A percentile compares a stretch with the other conserved stretches of the same genome.
These are phyloP conservation scores for Phaeotremella skinneri DNA, from an alignment of 768 basidiomycete species.

Conservation along the genomic window DNA sequence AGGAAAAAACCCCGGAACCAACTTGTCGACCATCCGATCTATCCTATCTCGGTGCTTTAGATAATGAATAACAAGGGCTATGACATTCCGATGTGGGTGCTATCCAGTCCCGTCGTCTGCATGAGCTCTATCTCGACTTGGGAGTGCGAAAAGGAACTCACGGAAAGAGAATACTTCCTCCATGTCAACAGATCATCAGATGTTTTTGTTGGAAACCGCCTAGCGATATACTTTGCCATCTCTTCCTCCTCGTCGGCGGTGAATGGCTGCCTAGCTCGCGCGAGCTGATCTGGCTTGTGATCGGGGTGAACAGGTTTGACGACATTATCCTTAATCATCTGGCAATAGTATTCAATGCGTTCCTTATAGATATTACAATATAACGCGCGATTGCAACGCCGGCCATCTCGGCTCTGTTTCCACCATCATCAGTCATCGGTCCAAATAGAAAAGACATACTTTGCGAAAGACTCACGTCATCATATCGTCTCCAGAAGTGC, in stretches of 20 bases:
- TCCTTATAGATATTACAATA: background rate
- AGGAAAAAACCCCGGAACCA: background rate
- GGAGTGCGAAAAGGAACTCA: background rate
- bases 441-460: background rate
- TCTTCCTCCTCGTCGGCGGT: constrained; percentile 1
- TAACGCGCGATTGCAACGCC: background rate
- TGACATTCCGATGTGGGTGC: constrained; percentile 9
- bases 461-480: background rate
- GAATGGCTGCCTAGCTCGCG: background rate
- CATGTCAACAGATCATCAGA: constrained; percentile 2
- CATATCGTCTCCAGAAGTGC: background rate
- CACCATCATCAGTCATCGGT: background rate
- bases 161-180: constrained; percentile 3
- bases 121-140: no score
- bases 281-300: background rate
- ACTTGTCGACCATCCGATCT: constrained; percentile 1
- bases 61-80: constrained; percentile 17
- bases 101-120: background rate
- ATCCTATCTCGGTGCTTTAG: constrained; percentile 10
- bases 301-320: constrained; percentile 4
- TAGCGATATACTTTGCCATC: background rate
- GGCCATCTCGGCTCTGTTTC: background rate
- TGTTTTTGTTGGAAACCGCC: background rate
- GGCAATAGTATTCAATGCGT: constrained; percentile 8
- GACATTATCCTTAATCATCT: background rate